Evolutionary conservation across 495 filamentous ascomycete species (phyloP).

Genomic region (Lasiosphaeriaceae sp.): DNA sequence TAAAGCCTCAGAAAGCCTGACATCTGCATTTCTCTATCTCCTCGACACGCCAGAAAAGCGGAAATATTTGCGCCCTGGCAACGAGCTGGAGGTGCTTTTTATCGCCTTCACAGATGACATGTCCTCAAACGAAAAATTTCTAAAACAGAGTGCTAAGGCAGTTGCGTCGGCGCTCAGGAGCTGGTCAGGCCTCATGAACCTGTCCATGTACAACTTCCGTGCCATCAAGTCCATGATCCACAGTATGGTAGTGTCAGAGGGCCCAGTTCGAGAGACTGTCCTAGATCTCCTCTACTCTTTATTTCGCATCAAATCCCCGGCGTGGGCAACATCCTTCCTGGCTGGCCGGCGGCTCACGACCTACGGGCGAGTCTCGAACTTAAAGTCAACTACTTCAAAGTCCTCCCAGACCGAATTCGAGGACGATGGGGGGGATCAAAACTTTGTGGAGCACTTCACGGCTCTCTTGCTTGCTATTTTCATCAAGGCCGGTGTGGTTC

Average conservation of each 20-base stretch:
- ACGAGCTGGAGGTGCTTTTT: conserved; percentile 74
- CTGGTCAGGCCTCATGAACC: conserved; percentile 84
- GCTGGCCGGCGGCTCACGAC: conserved; percentile 90
- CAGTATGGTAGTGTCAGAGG: conserved; percentile 68
- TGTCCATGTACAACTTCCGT: conserved; percentile 80
- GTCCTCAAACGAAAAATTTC: conserved; percentile 64
- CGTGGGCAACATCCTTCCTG: conserved; percentile 93
- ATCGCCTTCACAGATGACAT: conserved; percentile 85
- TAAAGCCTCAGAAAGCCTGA: conserved; percentile 81
- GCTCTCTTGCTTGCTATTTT: conserved; percentile 83
- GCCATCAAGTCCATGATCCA: conserved; percentile 77
- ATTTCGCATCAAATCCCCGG: conserved; percentile 88
- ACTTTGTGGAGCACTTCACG: conserved; percentile 88
- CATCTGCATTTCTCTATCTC: conserved; percentile 79
- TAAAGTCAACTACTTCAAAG: conserved; percentile 53
- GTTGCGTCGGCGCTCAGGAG: conserved; percentile 84
- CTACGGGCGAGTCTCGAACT: conserved; percentile 85
- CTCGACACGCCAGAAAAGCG: conserved; percentile 79
- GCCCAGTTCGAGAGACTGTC: conserved; percentile 63
- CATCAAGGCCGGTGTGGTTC: conserved; percentile 74
- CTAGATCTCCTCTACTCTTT: conserved; percentile 88
- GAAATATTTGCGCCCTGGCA: conserved; percentile 73
- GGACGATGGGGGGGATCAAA: conserved; percentile 66
- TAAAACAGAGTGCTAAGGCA: conserved; percentile 82
- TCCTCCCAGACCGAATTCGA: conserved; percentile 53